Evolutionary conservation across 2,329 filamentous ascomycete species (phyloP).

Genomic region (Exophiala spinifera): DNA sequence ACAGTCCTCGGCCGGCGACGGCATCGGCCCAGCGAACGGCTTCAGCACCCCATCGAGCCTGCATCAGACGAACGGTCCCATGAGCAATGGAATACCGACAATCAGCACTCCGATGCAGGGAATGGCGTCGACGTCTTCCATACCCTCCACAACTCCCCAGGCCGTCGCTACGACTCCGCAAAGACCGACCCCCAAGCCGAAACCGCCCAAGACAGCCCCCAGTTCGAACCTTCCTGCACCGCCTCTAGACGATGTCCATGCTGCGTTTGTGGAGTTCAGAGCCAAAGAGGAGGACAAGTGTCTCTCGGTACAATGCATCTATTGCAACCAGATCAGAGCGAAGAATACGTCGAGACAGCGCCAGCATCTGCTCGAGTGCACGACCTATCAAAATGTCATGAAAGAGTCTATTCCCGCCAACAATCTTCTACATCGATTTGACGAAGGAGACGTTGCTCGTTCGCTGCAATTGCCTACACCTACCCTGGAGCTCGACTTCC

Average conservation of each 20-base stretch:
- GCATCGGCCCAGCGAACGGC: slow-evolving; percentile 43
- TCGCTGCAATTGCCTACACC: slow-evolving; percentile 48
- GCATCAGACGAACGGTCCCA: slow-evolving; percentile 42
- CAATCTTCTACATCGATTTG: slow-evolving; percentile 50
- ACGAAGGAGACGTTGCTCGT: slow-evolving; percentile 48
- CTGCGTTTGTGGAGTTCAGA: slow-evolving; percentile 44
- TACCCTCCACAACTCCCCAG: slow-evolving; percentile 33
- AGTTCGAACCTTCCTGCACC: slow-evolving; percentile 42
- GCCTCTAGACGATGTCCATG: slow-evolving; percentile 49
- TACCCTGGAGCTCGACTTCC: slow-evolving; percentile 50
- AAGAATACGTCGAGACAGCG: slow-evolving; percentile 52
- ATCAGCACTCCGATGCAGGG: slow-evolving; percentile 45
- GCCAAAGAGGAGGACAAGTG: slow-evolving; percentile 37
- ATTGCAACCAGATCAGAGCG: slow-evolving; percentile 49
- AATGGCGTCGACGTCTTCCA: slow-evolving; percentile 33
- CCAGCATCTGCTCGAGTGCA: slow-evolving; percentile 49
- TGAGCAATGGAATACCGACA: slow-evolving; percentile 44
- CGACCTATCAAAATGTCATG: slow-evolving; percentile 51
- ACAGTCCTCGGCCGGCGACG: slow-evolving; percentile 37
- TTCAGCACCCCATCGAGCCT: slow-evolving; percentile 43
- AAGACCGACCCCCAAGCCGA: slow-evolving; percentile 23
- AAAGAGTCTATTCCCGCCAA: slow-evolving; percentile 52
- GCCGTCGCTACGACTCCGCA: slow-evolving; percentile 18
- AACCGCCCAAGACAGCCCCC: slow-evolving; percentile 25
- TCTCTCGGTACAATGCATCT: slow-evolving; percentile 50